Percentiles rank a stretch among this genome's conserved stretches.
Evolutionary conservation across 2,329 filamentous ascomycete genomes (phyloP).

Genomic region (Mollisiaceae sp.): DNA sequence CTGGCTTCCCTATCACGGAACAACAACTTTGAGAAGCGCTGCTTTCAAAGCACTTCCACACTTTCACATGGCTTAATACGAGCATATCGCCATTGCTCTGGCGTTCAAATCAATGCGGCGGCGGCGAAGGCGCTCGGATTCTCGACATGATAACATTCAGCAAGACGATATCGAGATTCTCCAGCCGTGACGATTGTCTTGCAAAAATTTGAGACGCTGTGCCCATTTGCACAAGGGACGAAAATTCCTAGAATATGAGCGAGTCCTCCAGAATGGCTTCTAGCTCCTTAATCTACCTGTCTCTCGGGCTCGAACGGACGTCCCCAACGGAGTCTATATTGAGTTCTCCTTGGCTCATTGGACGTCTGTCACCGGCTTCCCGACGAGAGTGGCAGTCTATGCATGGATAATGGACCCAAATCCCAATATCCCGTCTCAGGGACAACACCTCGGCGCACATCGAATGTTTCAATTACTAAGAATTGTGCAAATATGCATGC

Average conservation of each 20-base stretch:
- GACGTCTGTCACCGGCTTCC: background rate
- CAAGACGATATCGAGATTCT: background rate
- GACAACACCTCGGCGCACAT: constrained; percentile 2
- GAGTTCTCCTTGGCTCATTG: background rate
- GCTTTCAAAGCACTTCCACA: background rate
- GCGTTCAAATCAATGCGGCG: constrained; percentile 1
- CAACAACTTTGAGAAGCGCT: constrained; percentile 1
- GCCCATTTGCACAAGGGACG: background rate
- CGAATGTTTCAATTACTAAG: background rate
- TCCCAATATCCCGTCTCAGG: background rate
- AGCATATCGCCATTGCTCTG: background rate
- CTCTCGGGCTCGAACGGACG: background rate
- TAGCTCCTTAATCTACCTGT: background rate
- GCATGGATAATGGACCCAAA: background rate
- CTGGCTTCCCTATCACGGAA: background rate
- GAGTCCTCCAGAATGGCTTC: background rate
- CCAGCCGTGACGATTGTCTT: background rate
- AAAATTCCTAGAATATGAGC: background rate
- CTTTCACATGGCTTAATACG: background rate
- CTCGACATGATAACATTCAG: constrained; percentile 3
- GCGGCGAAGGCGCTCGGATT: background rate
- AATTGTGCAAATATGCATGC: too few relatives aligned
- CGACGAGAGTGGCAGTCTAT: constrained; percentile 8
- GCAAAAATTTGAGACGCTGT: constrained; percentile 1
- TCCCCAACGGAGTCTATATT: constrained; percentile 5